Conservation (phyloP, 306 rosid genomes). For the Inga oerstediana region DNA sequence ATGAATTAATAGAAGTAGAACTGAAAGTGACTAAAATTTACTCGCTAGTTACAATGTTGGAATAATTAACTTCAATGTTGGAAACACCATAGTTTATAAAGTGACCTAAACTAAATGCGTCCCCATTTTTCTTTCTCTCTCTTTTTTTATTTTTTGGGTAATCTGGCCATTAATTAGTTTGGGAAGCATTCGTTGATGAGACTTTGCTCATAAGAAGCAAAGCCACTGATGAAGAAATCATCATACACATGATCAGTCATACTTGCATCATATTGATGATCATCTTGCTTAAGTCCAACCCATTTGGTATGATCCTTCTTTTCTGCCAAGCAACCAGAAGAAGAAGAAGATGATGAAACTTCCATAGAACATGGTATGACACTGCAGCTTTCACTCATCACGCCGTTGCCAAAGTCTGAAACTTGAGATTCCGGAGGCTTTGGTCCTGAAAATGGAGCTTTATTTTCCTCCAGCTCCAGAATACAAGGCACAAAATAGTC, state of each 20-base stretch:
- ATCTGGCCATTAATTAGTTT: background rate
- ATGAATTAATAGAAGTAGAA: background rate
- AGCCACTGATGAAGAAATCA: constrained; percentile 34
- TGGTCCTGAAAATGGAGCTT: constrained; percentile 3
- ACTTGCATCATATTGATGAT: background rate
- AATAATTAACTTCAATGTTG: background rate
- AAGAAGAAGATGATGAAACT: background rate
- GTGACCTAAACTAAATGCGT: constrained; percentile 19
- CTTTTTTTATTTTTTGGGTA: background rate
- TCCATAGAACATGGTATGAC: constrained; percentile 4
- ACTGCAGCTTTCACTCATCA: background rate
- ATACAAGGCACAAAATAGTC: constrained; percentile 8
- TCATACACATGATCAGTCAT: constrained; percentile 14
- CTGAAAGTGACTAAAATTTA: constrained; percentile 13
- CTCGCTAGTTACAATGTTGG: background rate
- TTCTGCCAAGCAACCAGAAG: constrained; percentile 17
- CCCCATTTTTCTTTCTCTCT: background rate
- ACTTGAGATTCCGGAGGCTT: constrained; percentile 12
- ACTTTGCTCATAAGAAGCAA: constrained; percentile 27
- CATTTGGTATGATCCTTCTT: background rate
- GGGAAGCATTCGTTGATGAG: constrained; percentile 14
- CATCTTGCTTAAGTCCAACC: constrained; percentile 16
- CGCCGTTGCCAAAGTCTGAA: constrained; percentile 19
- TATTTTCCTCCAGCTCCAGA: constrained; percentile 12
- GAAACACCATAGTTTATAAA: constrained; percentile 6